Percentiles rank a stretch among this genome's conserved stretches.
Conservation (phyloP, 176 grass and related monocot species). For the Musa beccarii region DNA sequence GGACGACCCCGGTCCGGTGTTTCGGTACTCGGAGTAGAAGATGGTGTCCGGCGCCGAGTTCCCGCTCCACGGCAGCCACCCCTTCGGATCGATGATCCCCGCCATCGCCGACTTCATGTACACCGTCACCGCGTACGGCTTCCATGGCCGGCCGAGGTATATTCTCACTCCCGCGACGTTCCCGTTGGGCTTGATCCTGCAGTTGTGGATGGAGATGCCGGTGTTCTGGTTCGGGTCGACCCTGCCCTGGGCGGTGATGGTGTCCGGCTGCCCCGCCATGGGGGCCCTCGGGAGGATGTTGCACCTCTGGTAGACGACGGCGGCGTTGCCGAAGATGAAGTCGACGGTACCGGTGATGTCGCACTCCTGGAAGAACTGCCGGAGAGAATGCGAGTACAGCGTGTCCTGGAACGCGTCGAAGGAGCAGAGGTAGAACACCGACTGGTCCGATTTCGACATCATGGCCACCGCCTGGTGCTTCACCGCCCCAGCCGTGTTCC, state of each 20-base stretch:
- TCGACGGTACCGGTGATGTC: slow-evolving; percentile 65
- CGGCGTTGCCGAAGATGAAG: slow-evolving; percentile 72
- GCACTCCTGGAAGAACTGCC: slow-evolving; percentile 86
- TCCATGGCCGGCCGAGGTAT: slow-evolving; percentile 77
- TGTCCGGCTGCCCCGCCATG: slow-evolving; percentile 37
- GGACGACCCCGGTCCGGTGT: slow-evolving; percentile 32
- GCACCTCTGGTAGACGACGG: slow-evolving; percentile 74
- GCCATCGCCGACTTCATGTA: slow-evolving; percentile 54
- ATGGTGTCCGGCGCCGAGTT: slow-evolving; percentile 33
- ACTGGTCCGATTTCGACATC: slow-evolving; percentile 50
- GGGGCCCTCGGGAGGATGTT: slow-evolving; percentile 37
- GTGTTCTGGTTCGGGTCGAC: slow-evolving; percentile 55
- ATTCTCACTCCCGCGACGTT: slow-evolving; percentile 4
- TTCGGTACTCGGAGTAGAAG: slow-evolving; percentile 72
- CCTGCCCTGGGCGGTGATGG: slow-evolving; percentile 52
- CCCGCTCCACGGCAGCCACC: slow-evolving; percentile 49
- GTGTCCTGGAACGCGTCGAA: slow-evolving; percentile 63
- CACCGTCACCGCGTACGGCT: slow-evolving; percentile 43
- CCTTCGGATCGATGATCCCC: slow-evolving; percentile 30
- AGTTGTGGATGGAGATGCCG: slow-evolving; percentile 56
- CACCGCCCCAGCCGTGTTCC: slow-evolving; percentile 63
- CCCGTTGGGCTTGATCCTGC: slow-evolving; percentile 34
- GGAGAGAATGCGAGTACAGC: slow-evolving; percentile 77
- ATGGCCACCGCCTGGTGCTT: slow-evolving; percentile 73
- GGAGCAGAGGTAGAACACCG: slow-evolving; percentile 52